Percentiles rank a stretch among this genome's conserved stretches.
phyloP scores from a whole-genome alignment of 257 asterid genomes.

The Schizonepeta tenuifolia region DNA sequence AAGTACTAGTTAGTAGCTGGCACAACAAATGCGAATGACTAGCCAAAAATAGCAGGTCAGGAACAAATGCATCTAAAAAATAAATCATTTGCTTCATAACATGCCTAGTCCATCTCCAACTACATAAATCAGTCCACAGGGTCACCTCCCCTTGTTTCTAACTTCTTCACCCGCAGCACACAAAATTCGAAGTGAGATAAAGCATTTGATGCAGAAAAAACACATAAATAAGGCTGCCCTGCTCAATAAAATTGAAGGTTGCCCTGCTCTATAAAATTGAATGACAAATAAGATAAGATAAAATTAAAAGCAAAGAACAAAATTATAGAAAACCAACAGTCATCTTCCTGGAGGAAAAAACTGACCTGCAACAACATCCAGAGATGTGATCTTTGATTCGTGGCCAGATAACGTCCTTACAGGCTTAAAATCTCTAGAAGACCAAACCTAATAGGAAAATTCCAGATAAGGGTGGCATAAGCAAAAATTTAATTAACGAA shows the following conservation, averaged over 20 bases:
- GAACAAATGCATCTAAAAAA: background rate
- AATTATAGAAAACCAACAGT: background rate
- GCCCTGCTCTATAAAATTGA: background rate
- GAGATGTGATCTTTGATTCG: slow-evolving; percentile 83
- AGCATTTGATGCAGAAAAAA: background rate
- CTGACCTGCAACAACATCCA: slow-evolving; percentile 80
- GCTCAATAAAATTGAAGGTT: too few species aligned
- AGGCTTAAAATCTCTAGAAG: slow-evolving; percentile 86
- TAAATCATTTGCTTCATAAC: background rate
- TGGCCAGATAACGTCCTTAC: slow-evolving; percentile 81
- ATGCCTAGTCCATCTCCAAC: background rate
- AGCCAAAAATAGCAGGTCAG: background rate
- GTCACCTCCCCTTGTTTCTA: too few species aligned
- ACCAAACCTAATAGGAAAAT: slow-evolving; percentile 68
- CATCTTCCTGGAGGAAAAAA: slow-evolving; percentile 22
- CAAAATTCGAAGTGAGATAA: too few species aligned
- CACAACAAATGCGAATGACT: background rate
- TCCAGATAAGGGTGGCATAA: slow-evolving; percentile 24
- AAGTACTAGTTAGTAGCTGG: background rate
- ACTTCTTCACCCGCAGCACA: too few species aligned
- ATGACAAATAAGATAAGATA: background rate
- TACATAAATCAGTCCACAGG: background rate
- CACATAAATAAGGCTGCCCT: too few species aligned
- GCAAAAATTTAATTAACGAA: background rate
- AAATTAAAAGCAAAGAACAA: background rate